Evolutionary conservation across 164 flowering plant species (phyloP).

Genomic region (Vitis cinerea): DNA sequence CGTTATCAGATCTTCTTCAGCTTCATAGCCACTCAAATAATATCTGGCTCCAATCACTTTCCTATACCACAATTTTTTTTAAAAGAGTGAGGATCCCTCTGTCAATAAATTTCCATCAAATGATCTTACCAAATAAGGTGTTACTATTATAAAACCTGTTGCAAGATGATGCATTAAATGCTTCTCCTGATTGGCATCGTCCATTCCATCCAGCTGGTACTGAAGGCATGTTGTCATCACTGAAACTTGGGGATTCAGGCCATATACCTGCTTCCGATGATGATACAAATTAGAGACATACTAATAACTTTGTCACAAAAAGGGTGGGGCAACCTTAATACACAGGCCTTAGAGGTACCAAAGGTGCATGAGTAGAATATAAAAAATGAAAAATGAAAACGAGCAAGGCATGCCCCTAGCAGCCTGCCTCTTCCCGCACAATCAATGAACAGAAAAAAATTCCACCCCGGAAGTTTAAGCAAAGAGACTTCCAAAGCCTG

Average conservation of each 20-base stretch:
- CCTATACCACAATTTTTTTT: constrained; percentile 29
- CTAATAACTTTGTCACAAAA: too few relatives aligned
- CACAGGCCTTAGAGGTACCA: too few relatives aligned
- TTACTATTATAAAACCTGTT: constrained; percentile 54
- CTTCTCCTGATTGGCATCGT: constrained; percentile 66
- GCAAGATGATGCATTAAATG: constrained; percentile 69
- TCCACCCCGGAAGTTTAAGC: too few relatives aligned
- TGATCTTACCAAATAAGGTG: not conserved
- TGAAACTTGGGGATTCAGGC: constrained; percentile 85
- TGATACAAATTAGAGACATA: not conserved
- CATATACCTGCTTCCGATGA: constrained; percentile 60
- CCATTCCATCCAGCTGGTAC: constrained; percentile 79
- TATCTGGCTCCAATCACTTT: constrained; percentile 84
- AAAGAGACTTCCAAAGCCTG: too few relatives aligned
- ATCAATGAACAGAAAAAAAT: too few relatives aligned
- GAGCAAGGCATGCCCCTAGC: too few relatives aligned
- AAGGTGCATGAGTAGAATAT: too few relatives aligned
- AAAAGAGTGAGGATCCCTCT: not conserved
- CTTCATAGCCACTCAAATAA: constrained; percentile 58
- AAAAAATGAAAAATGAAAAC: too few relatives aligned
- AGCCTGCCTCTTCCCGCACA: too few relatives aligned
- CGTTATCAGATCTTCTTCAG: constrained; percentile 45
- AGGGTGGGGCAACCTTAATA: too few relatives aligned
- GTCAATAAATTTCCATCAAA: not conserved
- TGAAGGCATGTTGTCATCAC: constrained; percentile 65